Percentiles rank a stretch among this genome's conserved stretches.
Evolutionary conservation across 768 basidiomycete genomes (phyloP).

Genomic region (Boletellus sp.): DNA sequence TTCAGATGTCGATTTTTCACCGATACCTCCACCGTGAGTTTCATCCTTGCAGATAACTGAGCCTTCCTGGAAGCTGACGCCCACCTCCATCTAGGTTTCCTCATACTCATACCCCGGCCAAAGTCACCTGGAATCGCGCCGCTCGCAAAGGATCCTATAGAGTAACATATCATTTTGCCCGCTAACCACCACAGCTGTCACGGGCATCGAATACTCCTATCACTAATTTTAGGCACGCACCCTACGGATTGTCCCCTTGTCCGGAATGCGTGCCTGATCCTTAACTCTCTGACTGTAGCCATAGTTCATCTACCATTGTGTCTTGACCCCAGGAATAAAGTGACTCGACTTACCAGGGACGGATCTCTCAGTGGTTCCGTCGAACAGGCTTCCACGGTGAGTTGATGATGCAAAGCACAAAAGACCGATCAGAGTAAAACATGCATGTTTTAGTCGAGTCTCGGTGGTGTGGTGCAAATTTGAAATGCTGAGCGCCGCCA

Average conservation of each 20-base stretch:
- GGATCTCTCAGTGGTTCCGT: neutral
- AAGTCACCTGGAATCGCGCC: neutral
- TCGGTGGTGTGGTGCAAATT: too few species aligned
- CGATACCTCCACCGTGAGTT: constrained; percentile 1
- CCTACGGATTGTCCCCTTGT: neutral
- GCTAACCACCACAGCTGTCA: neutral
- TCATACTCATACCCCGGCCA: neutral
- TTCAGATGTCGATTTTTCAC: neutral
- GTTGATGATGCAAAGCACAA: neutral
- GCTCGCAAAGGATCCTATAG: neutral
- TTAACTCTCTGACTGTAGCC: constrained; percentile 16
- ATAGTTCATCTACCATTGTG: constrained; percentile 10
- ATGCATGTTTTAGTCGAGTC: neutral
- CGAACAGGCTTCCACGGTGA: neutral
- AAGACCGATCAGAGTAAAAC: neutral
- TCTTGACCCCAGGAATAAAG: constrained; percentile 2
- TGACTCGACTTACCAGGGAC: neutral
- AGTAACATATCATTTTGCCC: neutral
- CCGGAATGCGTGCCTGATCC: constrained; percentile 1
- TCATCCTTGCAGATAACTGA: neutral
- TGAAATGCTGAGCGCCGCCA: too few species aligned
- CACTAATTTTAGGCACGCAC: neutral
- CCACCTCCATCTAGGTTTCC: neutral
- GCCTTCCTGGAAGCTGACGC: neutral
- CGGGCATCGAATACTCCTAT: neutral